Conservation (phyloP, 176 grass and related monocot species). For the Bothriochloa decipiens region DNA sequence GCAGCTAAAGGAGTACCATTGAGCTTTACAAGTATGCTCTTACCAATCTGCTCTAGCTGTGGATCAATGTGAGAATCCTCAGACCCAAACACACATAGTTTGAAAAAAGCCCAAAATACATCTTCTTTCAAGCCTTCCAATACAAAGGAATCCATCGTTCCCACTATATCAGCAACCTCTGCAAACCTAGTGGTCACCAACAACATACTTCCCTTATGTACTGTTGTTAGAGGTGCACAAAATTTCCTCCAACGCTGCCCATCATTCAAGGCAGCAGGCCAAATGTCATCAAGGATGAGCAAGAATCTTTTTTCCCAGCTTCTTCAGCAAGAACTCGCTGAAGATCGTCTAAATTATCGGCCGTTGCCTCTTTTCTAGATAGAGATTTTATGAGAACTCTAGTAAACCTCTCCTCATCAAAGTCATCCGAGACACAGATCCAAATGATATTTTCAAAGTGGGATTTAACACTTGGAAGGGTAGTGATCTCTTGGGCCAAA, state of each 20-base stretch:
- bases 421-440: constrained; percentile 45
- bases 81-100: constrained; percentile 7
- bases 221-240: constrained; percentile 2
- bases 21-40: constrained; percentile 31
- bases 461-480: constrained; percentile 1
- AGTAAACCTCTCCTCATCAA: constrained; percentile 35
- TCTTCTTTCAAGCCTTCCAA: constrained; percentile 19
- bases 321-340: background rate
- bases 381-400: background rate
- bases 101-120: constrained; percentile 33
- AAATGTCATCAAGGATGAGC: constrained; percentile 46
- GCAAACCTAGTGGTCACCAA: constrained; percentile 44
- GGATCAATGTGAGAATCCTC: background rate
- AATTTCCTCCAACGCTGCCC: constrained; percentile 2
- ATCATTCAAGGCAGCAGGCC: constrained; percentile 19
- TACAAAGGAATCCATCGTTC: background rate
- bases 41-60: constrained; percentile 29
- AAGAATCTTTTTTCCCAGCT: constrained; percentile 1
- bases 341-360: constrained; percentile 35
- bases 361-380: background rate
- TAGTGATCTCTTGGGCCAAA: constrained; percentile 42
- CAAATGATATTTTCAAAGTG: constrained; percentile 44
- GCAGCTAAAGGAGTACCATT: constrained; percentile 40
- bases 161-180: background rate
- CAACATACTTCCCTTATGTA: constrained; percentile 36